These are phyloP conservation scores for Backusella tarrabulga DNA, from an alignment of 192 early-diverging fungal species.

Conservation along the genomic window DNA sequence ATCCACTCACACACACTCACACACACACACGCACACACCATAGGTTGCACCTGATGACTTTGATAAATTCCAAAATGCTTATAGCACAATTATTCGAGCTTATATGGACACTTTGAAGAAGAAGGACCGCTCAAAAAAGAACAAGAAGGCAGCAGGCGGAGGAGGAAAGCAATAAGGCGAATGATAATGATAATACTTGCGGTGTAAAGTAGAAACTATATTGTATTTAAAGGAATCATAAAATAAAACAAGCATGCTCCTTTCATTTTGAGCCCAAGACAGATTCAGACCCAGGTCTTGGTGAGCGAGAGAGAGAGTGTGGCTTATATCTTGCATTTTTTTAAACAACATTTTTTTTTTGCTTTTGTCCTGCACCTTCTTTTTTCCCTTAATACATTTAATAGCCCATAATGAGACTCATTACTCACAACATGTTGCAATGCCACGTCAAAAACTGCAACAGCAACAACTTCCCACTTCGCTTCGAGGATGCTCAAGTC, in stretches of 20 bases:
- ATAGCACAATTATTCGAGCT: slow-evolving; percentile 33
- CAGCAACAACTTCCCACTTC: slow-evolving; percentile 89
- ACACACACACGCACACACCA: no score
- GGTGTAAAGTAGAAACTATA: no score
- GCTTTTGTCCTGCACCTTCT: neutral
- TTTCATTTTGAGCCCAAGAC: neutral
- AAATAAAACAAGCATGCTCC: no score
- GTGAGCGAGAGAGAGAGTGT: neutral
- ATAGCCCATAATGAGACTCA: slow-evolving; percentile 68
- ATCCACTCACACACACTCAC: neutral
- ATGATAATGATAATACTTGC: neutral
- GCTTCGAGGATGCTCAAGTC: slow-evolving; percentile 77
- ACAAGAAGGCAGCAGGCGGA: slow-evolving; percentile 13
- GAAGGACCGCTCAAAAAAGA: slow-evolving; percentile 32
- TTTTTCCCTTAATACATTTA: neutral
- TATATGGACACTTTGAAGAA: slow-evolving; percentile 41
- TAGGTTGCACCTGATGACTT: slow-evolving; percentile 32
- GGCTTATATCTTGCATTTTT: slow-evolving; percentile 5
- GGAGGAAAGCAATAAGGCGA: neutral
- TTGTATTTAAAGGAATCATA: no score
- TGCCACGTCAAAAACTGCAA: slow-evolving; percentile 97
- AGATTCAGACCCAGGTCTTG: no score
- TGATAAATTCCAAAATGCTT: slow-evolving; percentile 31
- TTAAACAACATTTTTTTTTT: neutral
- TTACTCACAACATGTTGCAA: slow-evolving; percentile 98